Percentiles rank a stretch among this genome's conserved stretches.
phyloP scores from a whole-genome alignment of 2,329 filamentous ascomycete genomes.

The Thermomyces lanuginosus region DNA sequence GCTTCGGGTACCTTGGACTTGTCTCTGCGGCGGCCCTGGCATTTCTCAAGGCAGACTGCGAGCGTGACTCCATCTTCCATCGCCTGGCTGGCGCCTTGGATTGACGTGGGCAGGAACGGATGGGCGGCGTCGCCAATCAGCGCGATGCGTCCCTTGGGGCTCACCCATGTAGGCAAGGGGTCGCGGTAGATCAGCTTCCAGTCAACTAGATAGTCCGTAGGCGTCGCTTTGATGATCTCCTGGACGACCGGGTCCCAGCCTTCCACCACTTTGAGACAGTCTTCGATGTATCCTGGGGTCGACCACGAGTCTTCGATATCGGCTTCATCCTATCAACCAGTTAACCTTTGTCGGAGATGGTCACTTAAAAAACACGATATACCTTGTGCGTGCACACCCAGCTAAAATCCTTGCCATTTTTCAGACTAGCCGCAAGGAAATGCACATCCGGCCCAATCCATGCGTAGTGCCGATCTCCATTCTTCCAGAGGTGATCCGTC shows the following conservation, averaged over 20 bases:
- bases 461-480: constrained; percentile 34
- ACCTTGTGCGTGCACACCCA: constrained; percentile 40
- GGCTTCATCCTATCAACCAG: constrained; percentile 31
- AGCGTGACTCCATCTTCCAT: constrained; percentile 29
- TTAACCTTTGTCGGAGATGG: too few relatives aligned
- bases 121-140: constrained; percentile 25
- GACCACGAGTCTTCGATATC: constrained; percentile 40
- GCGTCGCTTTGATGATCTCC: constrained; percentile 19
- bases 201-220: constrained; percentile 11
- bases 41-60: constrained; percentile 12
- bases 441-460: constrained; percentile 35
- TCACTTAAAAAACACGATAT: too few relatives aligned
- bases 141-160: constrained; percentile 11
- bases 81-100: constrained; percentile 28
- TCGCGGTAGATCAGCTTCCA: constrained; percentile 15
- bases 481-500: constrained; percentile 32
- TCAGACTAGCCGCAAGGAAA: constrained; percentile 33
- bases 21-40: too few relatives aligned
- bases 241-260: constrained; percentile 27
- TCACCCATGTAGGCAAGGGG: constrained; percentile 13
- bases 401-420: constrained; percentile 35
- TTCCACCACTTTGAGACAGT: constrained; percentile 34
- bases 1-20: constrained; percentile 15
- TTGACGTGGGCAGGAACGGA: constrained; percentile 27
- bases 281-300: constrained; percentile 35